Base-by-base conservation (phyloP, 805 yeast species). In the Schwanniomyces vanrijiae region DNA sequence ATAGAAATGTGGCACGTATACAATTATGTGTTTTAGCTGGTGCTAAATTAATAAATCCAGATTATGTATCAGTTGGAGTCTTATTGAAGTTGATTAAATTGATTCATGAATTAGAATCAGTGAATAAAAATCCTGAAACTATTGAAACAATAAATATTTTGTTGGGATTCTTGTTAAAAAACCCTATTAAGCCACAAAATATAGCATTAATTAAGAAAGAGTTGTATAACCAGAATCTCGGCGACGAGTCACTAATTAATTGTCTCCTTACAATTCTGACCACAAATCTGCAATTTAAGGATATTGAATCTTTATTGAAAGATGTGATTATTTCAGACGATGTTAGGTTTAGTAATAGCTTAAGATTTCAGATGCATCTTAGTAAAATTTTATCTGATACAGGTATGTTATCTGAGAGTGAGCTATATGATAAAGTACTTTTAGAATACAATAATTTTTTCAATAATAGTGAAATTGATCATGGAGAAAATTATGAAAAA, bases 1-100 rank as follows among this genome's bases (percentile, higher is more conserved):
- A 71, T 21, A 52, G 55, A 43, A 68, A 58, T 49, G 45, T 68
- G 14, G 59, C 59, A 28, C 42, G 62, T 21, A 44, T 64, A 4
- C 65, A 61, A 39, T 14, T 41, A 18, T 20, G 25, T 20, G 16
- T 37, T 7, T 6, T 37, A 19, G 14, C 20, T 4, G 35, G 35
- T 8, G 18, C n/a, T 31, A 40, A 43, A 10, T 18, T 48, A 1
- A 33, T 40, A 10, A 39, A 25, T 26, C 20, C 28, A 26, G 50
- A 44, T 1, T 19, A 40, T 14, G 21, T 39, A n/a, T 33, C 45
- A 18, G 34, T 40, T 19, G 52, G 50, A 1, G 22, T 47, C 1
- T 26, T 43, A 18, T 37, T 68, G 31, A 46, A 43, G 11, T 34
- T 68, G 35, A 45, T 61, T 8, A 59, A 56, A 42, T 50, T 66